These are phyloP conservation scores for Argentina anserina DNA, from an alignment of 306 rosid species.

Conservation along the genomic window DNA sequence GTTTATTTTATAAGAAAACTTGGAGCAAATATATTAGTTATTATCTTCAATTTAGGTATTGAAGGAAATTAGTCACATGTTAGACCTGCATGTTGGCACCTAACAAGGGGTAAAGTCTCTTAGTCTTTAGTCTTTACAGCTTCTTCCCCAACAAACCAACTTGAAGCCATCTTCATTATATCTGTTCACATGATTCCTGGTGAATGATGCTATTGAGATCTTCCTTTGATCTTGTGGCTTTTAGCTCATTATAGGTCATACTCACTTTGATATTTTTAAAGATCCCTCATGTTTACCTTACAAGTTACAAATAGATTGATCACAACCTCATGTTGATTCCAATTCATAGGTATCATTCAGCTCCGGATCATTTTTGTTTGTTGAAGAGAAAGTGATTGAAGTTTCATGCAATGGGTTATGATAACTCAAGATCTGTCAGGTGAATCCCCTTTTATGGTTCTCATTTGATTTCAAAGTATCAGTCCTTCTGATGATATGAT, in stretches of 20 bases:
- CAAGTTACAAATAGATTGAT: slow-evolving; percentile 6
- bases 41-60: slow-evolving; percentile 10
- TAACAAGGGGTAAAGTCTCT: slow-evolving; percentile 28
- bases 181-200: slow-evolving; percentile 42
- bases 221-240: slow-evolving; percentile 33
- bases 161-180: slow-evolving; percentile 15
- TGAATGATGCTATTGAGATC: slow-evolving; percentile 15
- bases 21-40: not conserved
- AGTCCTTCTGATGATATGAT: not conserved
- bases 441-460: slow-evolving; percentile 22
- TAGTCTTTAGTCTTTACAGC: slow-evolving; percentile 33
- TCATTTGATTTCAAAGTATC: not conserved
- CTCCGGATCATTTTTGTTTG: slow-evolving; percentile 15
- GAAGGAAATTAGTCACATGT: slow-evolving; percentile 28
- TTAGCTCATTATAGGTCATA: slow-evolving; percentile 20
- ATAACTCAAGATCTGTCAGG: slow-evolving; percentile 65
- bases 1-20: no score
- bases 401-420: slow-evolving; percentile 52
- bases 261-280: slow-evolving; percentile 15
- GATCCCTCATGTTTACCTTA: not conserved
- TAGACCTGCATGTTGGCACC: slow-evolving; percentile 27
- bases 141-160: slow-evolving; percentile 29
- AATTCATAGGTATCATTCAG: not conserved
- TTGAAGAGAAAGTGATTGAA: slow-evolving; percentile 28
- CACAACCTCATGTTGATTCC: slow-evolving; percentile 9